Conservation (phyloP, 1,284 basidiomycete species). For the Pseudozyma tsukubaensis region DNA sequence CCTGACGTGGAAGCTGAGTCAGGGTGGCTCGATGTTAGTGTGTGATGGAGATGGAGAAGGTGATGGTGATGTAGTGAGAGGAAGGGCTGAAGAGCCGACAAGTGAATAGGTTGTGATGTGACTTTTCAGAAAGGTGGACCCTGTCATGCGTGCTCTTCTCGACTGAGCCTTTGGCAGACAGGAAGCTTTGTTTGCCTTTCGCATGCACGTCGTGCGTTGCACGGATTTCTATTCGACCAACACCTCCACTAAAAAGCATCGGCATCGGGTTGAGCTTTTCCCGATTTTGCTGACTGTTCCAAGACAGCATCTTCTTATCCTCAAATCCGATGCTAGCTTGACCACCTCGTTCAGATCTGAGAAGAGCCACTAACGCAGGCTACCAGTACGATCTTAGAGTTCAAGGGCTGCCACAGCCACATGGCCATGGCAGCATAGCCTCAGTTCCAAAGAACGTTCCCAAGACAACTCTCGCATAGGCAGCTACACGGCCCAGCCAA, state of each 20-base stretch:
- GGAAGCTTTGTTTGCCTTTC: neutral
- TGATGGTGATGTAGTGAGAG: neutral
- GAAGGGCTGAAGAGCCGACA: no score
- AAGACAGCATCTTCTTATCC: neutral
- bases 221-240: conserved; percentile 4
- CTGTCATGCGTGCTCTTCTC: conserved; percentile 4
- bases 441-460: conserved; percentile 34
- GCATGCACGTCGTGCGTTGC: neutral
- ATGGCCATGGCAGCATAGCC: conserved; percentile 15
- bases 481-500: no score
- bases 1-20: no score
- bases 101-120: neutral
- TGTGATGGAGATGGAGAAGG: neutral
- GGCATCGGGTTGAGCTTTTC: neutral
- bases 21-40: neutral
- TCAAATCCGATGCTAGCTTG: no score
- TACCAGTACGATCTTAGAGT: no score
- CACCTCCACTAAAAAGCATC: conserved; percentile 21
- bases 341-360: neutral
- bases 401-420: no score
- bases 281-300: neutral
- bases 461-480: neutral
- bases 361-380: no score
- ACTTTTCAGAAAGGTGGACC: conserved; percentile 6
- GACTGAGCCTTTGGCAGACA: neutral